Base-by-base conservation (phyloP, 2,329 filamentous ascomycete species). In the Coniella vitis region DNA sequence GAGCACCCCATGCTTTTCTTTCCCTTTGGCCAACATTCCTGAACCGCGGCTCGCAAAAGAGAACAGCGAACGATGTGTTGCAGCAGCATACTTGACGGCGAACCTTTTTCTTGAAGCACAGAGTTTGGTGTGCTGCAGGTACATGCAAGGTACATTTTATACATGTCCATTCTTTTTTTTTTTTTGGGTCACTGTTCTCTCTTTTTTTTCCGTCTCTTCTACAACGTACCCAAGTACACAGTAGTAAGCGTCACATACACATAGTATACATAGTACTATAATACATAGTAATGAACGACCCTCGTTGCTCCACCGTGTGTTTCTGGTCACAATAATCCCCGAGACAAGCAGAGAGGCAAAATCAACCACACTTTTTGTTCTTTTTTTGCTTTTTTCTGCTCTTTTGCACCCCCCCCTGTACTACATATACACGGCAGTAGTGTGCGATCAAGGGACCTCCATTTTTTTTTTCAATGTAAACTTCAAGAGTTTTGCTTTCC, bases 11-110 rank as follows among this genome's bases (percentile, higher is more conserved):
- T 34, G 10, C 25, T 20, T 42, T 16, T 36, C 17, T 12, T 22
- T 13, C 36, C 17, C 36, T 20, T 31, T n/a, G 38, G 31, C 29
- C 42, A 44, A 36, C 42, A 44, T 44, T 44, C 42, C 42, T 35
- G 17, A n/a, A 29, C 17, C 42, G 20, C 40, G 31, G 40, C 32
- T 31, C 42, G 32, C 19, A 20, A n/a, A n/a, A n/a, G n/a, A n/a
- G n/a, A n/a, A n/a, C n/a, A n/a, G n/a, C 10, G 36, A 20, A 17
- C 16, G 10, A 36, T 31, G 31, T n/a, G n/a, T n/a, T n/a, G 20
- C 19, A 44, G 19, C 35, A 25, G 21, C 12, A 13, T 19, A 35
- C 32, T 17, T 35, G 38, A 17, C 42, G 38, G n/a, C n/a, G 38
- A n/a, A n/a, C n/a, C n/a, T n/a, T n/a, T n/a, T n/a, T n/a, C n/a